Base-by-base conservation (phyloP, 345 rosid genomes). In the Brassica carinata region DNA sequence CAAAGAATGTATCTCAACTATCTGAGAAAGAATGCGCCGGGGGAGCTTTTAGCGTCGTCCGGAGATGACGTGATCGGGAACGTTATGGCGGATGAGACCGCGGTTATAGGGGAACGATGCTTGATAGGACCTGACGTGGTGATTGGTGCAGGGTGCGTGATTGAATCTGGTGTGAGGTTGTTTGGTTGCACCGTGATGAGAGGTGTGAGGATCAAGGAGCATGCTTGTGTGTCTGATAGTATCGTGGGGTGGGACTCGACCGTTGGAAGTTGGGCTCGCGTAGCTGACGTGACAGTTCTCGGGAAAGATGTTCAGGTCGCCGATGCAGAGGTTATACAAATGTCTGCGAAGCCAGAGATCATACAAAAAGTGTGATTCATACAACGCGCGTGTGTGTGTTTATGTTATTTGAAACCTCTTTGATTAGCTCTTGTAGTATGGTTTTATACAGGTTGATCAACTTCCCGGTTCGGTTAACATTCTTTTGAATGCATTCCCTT, bases 231-330 rank as follows among this genome's bases (percentile, higher is more conserved):
- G 43, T 92, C 97, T 29, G 80, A 92, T 84, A 94, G 95, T 51
- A 92, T 92, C 70, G 86, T 94, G 0, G 98, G 97, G 48, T 94
- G 98, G 97, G 96, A 90, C 79, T 94, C 96, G 45, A 94, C 92
- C 0, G 87, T 92, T 1, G 98, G 98, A 29, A 92, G 84, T 65
- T 92, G 98, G 97, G 93, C 98, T 15, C 90, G 98, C 3, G 90
- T 94, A 3, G 93, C 87, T 82, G 91, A 94, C 91, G 85, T 92
- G 86, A 88, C 98, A 3, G 93, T 94, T 65, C 91, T 94, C 0
- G 97, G 96, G 5, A 95, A 92, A 85, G 93, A 91, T 72, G 97
- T 89, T 51, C 89, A 91, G 10, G 94, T 94, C 0, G 88, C 87
- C 0, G 94, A 94, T 71, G 98, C 43, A 6, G 74, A 58, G 40